Conservation (phyloP, 352 stramenopile species). For the Globisporangium sylvaticum region DNA sequence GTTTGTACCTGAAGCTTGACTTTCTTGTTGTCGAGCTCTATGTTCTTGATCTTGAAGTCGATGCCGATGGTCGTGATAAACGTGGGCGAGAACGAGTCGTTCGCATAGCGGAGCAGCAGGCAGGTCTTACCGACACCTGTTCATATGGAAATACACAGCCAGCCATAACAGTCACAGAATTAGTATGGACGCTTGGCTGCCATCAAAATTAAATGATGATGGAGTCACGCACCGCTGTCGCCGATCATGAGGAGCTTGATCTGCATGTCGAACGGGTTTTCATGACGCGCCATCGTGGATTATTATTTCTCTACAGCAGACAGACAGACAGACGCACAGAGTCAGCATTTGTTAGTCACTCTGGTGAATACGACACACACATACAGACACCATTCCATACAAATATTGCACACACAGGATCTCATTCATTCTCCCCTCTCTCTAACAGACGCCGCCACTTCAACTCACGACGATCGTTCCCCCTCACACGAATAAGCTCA, state of each 20-base stretch:
- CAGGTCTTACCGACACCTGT: conserved; percentile 88
- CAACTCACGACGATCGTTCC: background rate
- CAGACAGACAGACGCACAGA: conserved; percentile 15
- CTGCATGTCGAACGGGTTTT: conserved; percentile 96
- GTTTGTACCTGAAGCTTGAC: conserved; percentile 92
- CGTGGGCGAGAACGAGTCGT: conserved; percentile 89
- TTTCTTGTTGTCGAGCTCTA: conserved; percentile 94
- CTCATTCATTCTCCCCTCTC: background rate
- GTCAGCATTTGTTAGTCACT: background rate
- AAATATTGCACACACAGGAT: background rate
- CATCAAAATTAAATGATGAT: background rate
- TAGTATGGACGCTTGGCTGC: background rate
- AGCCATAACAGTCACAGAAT: background rate
- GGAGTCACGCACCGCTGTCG: conserved; percentile 86
- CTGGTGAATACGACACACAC: background rate
- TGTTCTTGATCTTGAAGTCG: conserved; percentile 92
- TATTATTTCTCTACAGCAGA: conserved; percentile 16
- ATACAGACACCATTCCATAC: background rate
- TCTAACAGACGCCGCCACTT: background rate
- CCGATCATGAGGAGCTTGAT: conserved; percentile 98
- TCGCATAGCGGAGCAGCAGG: conserved; percentile 84
- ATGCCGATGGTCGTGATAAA: conserved; percentile 91
- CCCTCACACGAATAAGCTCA: background rate
- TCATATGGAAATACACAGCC: background rate
- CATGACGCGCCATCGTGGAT: conserved; percentile 79